These are phyloP conservation scores for Penicillium antarcticum DNA, from an alignment of 495 filamentous ascomycete species.

Conservation along the genomic window DNA sequence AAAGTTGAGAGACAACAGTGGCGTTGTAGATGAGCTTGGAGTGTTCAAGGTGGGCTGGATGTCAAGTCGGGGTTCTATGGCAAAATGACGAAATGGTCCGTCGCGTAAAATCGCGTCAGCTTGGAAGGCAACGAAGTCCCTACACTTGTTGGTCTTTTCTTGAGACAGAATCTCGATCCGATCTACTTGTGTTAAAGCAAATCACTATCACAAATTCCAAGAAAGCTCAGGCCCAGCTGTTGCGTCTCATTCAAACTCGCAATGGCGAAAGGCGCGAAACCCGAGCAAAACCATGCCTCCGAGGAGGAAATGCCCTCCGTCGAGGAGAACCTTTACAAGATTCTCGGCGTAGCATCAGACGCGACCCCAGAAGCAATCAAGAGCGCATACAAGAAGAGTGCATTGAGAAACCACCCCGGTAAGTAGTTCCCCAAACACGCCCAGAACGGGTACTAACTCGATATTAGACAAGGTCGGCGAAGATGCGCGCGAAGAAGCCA, in stretches of 20 bases:
- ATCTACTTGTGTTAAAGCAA: not conserved
- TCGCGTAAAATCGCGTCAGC: constrained; percentile 26
- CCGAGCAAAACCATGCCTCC: constrained; percentile 7
- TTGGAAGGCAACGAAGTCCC: not conserved
- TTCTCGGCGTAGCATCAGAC: constrained; percentile 66
- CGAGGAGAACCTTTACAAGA: constrained; percentile 82
- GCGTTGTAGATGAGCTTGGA: not conserved
- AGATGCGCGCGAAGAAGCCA: constrained; percentile 62
- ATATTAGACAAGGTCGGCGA: constrained; percentile 65
- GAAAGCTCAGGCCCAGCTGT: not conserved
- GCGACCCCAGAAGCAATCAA: constrained; percentile 82
- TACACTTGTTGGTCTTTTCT: not conserved
- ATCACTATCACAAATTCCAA: not conserved
- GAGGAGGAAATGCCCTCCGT: constrained; percentile 40
- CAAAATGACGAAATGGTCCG: constrained; percentile 22
- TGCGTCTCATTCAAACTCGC: not conserved
- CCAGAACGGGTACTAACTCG: not conserved
- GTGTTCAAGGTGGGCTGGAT: not conserved
- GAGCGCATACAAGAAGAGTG: constrained; percentile 89
- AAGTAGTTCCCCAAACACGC: constrained; percentile 18
- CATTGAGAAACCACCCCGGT: constrained; percentile 88
- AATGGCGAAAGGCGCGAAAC: constrained; percentile 20
- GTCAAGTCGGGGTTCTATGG: constrained; percentile 17
- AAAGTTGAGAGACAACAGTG: not conserved
- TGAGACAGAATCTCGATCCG: not conserved